A percentile compares a stretch with the other conserved stretches of the same genome.
Conservation (phyloP, 1,139 yeast genomes). For the Suhomyces coccinellae region DNA sequence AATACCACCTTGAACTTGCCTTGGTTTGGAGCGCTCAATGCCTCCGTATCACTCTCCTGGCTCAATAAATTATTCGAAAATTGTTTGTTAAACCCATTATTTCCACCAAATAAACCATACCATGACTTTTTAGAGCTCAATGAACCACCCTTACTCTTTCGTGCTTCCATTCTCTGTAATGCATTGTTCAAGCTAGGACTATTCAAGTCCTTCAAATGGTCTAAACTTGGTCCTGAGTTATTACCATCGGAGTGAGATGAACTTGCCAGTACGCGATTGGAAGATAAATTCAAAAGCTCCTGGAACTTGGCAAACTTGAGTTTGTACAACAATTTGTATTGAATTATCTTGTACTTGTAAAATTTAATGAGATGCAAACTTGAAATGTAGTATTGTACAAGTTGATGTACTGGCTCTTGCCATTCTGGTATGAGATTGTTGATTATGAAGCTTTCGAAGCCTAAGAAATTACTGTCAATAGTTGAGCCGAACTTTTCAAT, state of each 20-base stretch:
- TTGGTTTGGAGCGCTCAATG: constrained; percentile 13
- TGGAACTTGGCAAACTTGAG: constrained; percentile 43
- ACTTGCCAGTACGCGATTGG: constrained; percentile 5
- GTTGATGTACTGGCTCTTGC: constrained; percentile 49
- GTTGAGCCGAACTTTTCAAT: constrained; percentile 51
- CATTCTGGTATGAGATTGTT: constrained; percentile 42
- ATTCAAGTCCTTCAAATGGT: constrained; percentile 33
- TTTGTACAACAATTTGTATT: constrained; percentile 43
- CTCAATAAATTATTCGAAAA: constrained; percentile 10
- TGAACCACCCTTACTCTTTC: constrained; percentile 24
- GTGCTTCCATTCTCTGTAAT: constrained; percentile 30
- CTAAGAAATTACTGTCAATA: constrained; percentile 43
- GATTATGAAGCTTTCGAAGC: constrained; percentile 40
- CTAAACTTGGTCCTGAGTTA: constrained; percentile 21
- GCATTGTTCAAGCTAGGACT: constrained; percentile 46
- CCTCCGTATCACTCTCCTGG: constrained; percentile 6
- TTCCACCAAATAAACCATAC: constrained; percentile 51
- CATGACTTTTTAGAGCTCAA: constrained; percentile 36
- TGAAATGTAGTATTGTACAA: constrained; percentile 41
- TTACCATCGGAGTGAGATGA: constrained; percentile 4
- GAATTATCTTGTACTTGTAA: constrained; percentile 48
- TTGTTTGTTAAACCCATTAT: constrained; percentile 20
- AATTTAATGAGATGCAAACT: constrained; percentile 43
- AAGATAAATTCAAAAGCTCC: constrained; percentile 34
- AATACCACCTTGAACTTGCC: constrained; percentile 32